These are phyloP conservation scores for Cicer chorassanicum DNA, from an alignment of 306 rosid species.

Conservation along the genomic window DNA sequence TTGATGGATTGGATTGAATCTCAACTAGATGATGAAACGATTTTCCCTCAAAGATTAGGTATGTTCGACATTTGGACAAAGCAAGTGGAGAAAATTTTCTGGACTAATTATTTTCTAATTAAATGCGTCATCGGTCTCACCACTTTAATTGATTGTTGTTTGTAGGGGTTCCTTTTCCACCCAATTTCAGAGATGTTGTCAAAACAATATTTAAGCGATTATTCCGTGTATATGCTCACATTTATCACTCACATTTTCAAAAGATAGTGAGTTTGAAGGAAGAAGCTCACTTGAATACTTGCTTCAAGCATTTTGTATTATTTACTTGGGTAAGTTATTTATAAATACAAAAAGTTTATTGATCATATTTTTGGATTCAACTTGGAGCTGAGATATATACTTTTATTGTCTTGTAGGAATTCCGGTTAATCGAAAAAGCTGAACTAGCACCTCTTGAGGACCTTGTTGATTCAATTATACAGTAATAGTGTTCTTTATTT, in stretches of 20 bases:
- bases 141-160: constrained; percentile 15
- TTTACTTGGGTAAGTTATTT: constrained; percentile 75
- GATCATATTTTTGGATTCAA: neutral
- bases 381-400: constrained; percentile 25
- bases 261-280: constrained; percentile 87
- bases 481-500: constrained; percentile 36
- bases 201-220: constrained; percentile 82
- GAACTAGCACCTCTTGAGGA: constrained; percentile 84
- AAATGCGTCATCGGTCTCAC: neutral
- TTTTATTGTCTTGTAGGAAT: constrained; percentile 66
- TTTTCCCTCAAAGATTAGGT: constrained; percentile 86
- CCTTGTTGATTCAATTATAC: constrained; percentile 78
- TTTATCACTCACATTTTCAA: constrained; percentile 83
- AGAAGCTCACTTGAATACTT: constrained; percentile 92
- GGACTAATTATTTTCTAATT: neutral
- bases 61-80: constrained; percentile 23
- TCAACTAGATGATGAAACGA: constrained; percentile 82
- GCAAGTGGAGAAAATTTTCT: constrained; percentile 1
- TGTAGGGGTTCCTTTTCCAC: constrained; percentile 77
- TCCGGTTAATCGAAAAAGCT: constrained; percentile 70
- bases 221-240: constrained; percentile 91
- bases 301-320: constrained; percentile 92
- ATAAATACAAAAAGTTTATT: neutral
- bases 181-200: constrained; percentile 77
- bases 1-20: constrained; percentile 93